Conservation (phyloP, 1,139 yeast genomes). For the Candida tunisiensis region DNA sequence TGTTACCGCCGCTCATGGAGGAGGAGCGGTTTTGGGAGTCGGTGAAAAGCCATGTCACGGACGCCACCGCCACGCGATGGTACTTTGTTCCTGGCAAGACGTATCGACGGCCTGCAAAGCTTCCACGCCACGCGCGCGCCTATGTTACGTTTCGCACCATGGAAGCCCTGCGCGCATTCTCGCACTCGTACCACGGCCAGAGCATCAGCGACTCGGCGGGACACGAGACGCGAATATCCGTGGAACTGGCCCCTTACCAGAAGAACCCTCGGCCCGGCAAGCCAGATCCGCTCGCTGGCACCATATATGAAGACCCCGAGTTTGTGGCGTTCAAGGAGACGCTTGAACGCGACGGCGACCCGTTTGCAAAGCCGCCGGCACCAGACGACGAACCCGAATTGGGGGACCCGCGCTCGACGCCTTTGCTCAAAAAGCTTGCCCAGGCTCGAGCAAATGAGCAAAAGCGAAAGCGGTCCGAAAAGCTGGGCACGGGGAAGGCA, state of each 20-base stretch:
- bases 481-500: too few species aligned
- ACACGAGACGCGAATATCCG: conserved; percentile 3
- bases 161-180: conserved; percentile 6
- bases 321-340: conserved; percentile 7
- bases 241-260: conserved; percentile 14
- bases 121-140: conserved; percentile 7
- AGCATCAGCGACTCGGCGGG: conserved; percentile 2
- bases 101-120: conserved; percentile 10
- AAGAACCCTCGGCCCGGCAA: conserved; percentile 3
- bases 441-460: too few species aligned
- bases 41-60: too few species aligned
- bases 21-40: too few species aligned
- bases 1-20: too few species aligned
- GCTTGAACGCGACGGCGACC: too few species aligned
- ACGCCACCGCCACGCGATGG: too few species aligned
- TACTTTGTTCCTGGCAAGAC: conserved; percentile 23
- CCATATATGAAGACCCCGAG: conserved; percentile 7
- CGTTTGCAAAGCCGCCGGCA: too few species aligned
- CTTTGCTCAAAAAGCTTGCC: too few species aligned
- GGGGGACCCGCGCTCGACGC: too few species aligned
- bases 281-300: conserved; percentile 6
- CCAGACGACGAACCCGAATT: too few species aligned
- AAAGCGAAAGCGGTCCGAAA: too few species aligned
- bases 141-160: conserved; percentile 7
- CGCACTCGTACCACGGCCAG: conserved; percentile 6